Conservation (phyloP, 2,329 filamentous ascomycete genomes). For the Paraphoma chrysanthemicola region DNA sequence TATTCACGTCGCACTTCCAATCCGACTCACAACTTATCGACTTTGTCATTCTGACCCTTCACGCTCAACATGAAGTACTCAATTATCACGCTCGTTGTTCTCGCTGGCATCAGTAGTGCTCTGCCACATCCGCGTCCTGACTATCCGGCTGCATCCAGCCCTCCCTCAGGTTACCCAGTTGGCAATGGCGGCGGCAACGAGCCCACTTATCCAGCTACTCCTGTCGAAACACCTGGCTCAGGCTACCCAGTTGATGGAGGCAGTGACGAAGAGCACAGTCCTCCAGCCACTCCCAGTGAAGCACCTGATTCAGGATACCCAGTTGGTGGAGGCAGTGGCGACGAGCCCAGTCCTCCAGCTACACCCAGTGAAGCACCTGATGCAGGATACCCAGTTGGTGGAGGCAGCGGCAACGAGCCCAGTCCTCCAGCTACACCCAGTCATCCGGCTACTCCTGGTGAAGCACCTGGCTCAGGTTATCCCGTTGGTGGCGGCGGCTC, state of each 20-base stretch:
- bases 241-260: no score
- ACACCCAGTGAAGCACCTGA: no score
- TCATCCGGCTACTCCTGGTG: neutral
- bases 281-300: neutral
- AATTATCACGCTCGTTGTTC: conserved; percentile 18
- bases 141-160: conserved; percentile 9
- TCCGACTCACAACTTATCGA: no score
- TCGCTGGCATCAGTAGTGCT: conserved; percentile 30
- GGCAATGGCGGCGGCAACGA: neutral
- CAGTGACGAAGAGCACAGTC: neutral
- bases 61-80: conserved; percentile 34
- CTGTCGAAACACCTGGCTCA: no score
- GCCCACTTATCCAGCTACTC: no score
- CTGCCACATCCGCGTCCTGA: conserved; percentile 23
- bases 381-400: no score
- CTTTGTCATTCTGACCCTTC: no score
- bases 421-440: neutral
- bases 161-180: conserved; percentile 15
- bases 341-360: no score
- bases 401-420: neutral
- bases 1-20: neutral
- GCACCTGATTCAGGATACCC: neutral
- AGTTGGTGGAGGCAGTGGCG: conserved; percentile 3
- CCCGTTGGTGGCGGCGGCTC: conserved; percentile 5
- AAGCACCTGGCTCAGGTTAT: neutral